These are phyloP conservation scores for Trichosporon coremiiforme DNA, from an alignment of 1,284 basidiomycete genomes.

Conservation along the genomic window DNA sequence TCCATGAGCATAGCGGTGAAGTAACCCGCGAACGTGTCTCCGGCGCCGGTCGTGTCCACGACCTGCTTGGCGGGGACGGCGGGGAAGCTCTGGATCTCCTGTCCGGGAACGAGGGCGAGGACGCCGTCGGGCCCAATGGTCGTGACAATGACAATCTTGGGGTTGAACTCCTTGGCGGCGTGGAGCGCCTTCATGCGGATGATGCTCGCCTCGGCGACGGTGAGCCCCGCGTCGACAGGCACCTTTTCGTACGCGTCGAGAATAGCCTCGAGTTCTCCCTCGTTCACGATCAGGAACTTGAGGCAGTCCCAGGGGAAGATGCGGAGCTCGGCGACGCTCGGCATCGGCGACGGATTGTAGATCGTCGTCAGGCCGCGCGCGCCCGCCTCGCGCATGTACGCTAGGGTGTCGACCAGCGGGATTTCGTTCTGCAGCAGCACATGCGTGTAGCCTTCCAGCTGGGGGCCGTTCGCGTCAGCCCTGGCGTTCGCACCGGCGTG, in stretches of 20 bases:
- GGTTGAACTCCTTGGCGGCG: constrained; percentile 21
- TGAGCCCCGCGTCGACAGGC: not conserved
- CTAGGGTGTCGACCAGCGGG: constrained; percentile 57
- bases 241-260: constrained; percentile 32
- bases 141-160: constrained; percentile 23
- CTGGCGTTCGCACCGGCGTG: constrained; percentile 54
- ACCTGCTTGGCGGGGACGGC: constrained; percentile 25
- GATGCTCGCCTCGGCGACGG: constrained; percentile 20
- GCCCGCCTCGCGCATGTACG: constrained; percentile 53
- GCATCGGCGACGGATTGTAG: constrained; percentile 65
- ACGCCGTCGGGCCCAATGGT: constrained; percentile 29
- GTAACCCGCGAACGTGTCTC: constrained; percentile 57
- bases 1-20: constrained; percentile 54
- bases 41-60: constrained; percentile 56
- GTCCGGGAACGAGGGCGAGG: constrained; percentile 20
- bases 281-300: constrained; percentile 62
- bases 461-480: constrained; percentile 25
- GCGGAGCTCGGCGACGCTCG: constrained; percentile 51
- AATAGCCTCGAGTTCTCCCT: constrained; percentile 57
- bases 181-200: constrained; percentile 22
- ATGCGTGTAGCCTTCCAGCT: constrained; percentile 52
- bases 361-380: constrained; percentile 49
- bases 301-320: constrained; percentile 59
- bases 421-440: constrained; percentile 65
- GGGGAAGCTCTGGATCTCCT: constrained; percentile 22